Percentiles rank a stretch among this genome's conserved stretches.
These are phyloP conservation scores for Ogataea angusta DNA, from an alignment of 805 yeast species.

Conservation along the genomic window DNA sequence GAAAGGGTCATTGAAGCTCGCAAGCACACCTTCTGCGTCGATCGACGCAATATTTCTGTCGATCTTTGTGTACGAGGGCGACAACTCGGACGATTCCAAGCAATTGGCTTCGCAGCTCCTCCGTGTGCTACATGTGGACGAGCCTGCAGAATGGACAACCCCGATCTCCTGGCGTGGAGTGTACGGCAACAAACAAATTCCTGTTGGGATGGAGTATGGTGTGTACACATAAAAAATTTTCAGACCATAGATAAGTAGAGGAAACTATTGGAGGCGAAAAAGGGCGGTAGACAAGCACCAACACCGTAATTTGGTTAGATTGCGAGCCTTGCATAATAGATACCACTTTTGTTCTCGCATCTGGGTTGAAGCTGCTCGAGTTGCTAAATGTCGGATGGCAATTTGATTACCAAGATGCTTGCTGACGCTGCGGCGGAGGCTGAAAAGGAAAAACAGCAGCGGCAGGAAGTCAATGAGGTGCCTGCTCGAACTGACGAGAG, in stretches of 20 bases:
- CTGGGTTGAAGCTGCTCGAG: constrained; percentile 4
- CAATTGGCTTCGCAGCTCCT: constrained; percentile 41
- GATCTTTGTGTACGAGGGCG: constrained; percentile 83
- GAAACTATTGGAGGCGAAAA: constrained; percentile 2
- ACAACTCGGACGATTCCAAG: constrained; percentile 72
- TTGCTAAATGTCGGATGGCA: constrained; percentile 17
- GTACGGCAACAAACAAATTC: constrained; percentile 70
- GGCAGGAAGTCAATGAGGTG: constrained; percentile 6
- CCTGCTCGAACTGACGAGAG: not conserved
- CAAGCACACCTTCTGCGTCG: not conserved
- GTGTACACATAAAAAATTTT: constrained; percentile 42
- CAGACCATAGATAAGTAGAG: constrained; percentile 11
- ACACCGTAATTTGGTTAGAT: not conserved
- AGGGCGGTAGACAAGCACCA: constrained; percentile 3
- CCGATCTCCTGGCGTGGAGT: constrained; percentile 86
- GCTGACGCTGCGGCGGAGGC: constrained; percentile 35
- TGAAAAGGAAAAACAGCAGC: constrained; percentile 22
- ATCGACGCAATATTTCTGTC: constrained; percentile 18
- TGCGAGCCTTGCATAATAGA: constrained; percentile 6
- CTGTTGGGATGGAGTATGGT: constrained; percentile 73
- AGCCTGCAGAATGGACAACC: constrained; percentile 34
- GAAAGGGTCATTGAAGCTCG: constrained; percentile 1
- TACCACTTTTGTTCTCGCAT: not conserved
- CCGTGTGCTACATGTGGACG: constrained; percentile 19
- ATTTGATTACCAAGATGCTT: constrained; percentile 29